A percentile compares a stretch with the other conserved stretches of the same genome.
These are phyloP conservation scores for Cucumis cinereus DNA, from an alignment of 306 rosid genomes.

Conservation along the genomic window DNA sequence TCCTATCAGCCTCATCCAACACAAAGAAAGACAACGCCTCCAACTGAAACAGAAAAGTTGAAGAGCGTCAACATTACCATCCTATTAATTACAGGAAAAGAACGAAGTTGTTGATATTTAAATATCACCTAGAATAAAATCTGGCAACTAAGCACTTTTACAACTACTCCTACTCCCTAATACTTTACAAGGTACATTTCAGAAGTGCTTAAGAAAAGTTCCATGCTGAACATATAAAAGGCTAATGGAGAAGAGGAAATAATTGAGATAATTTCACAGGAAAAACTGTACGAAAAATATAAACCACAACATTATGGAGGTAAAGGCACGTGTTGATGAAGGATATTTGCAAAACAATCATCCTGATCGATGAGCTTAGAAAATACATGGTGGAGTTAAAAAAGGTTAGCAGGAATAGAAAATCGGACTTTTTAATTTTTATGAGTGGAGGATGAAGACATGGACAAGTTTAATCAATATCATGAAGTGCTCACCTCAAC, in stretches of 20 bases:
- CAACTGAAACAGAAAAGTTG: constrained; percentile 47
- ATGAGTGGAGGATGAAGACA: not conserved
- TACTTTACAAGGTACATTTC: not conserved
- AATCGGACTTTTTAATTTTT: not conserved
- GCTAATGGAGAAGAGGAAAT: not conserved
- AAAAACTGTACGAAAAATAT: not conserved
- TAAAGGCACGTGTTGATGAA: not conserved
- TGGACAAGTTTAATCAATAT: not conserved
- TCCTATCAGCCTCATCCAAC: constrained; percentile 95
- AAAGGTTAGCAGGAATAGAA: not conserved
- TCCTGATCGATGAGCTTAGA: not conserved
- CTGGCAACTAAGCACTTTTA: not conserved
- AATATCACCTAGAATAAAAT: not conserved
- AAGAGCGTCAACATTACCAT: not conserved
- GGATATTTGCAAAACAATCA: not conserved
- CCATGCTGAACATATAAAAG: not conserved
- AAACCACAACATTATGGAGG: not conserved
- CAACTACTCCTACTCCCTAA: not conserved
- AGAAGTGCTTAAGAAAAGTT: not conserved
- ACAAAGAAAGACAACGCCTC: constrained; percentile 88
- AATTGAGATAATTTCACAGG: not conserved
- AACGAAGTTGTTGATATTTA: not conserved
- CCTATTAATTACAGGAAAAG: not conserved
- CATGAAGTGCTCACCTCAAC: constrained; percentile 47
- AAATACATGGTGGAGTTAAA: constrained; percentile 1